Percentiles rank a stretch among this genome's conserved stretches.
These are phyloP conservation scores for Aspergillus calidoustus DNA, from an alignment of 2,329 filamentous ascomycete genomes.

Conservation along the genomic window DNA sequence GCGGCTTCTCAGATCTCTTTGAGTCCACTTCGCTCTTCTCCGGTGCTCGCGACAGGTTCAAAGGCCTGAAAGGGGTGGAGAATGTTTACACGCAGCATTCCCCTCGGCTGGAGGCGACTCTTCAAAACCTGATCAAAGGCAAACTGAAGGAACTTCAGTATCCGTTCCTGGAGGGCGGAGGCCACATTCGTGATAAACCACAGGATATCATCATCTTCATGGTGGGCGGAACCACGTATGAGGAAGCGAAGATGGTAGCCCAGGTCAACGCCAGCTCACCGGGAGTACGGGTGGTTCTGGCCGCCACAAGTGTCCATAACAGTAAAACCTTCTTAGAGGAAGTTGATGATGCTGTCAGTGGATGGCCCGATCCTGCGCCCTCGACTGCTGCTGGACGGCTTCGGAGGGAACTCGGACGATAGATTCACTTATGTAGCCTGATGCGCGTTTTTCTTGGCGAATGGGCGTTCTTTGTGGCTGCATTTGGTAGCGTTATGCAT, in stretches of 20 bases:
- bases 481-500: conserved; percentile 14
- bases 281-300: conserved; percentile 85
- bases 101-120: conserved; percentile 79
- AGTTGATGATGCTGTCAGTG: conserved; percentile 83
- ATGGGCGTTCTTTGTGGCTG: conserved; percentile 18
- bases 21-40: conserved; percentile 91
- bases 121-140: conserved; percentile 94
- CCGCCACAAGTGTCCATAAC: conserved; percentile 87
- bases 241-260: conserved; percentile 96
- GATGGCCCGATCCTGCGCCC: conserved; percentile 75
- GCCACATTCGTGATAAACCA: conserved; percentile 88
- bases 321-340: conserved; percentile 87
- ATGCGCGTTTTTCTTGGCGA: conserved; percentile 4
- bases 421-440: conserved; percentile 19
- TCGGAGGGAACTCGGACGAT: conserved; percentile 64
- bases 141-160: conserved; percentile 84
- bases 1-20: conserved; percentile 88
- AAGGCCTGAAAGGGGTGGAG: conserved; percentile 94
- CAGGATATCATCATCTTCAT: conserved; percentile 97
- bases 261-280: conserved; percentile 89
- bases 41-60: conserved; percentile 83
- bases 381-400: conserved; percentile 66
- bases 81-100: conserved; percentile 99
- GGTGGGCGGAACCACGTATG: conserved; percentile 89
- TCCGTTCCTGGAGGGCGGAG: conserved; percentile 88